These are phyloP conservation scores for Leccinum angustisporum DNA, from an alignment of 1,284 basidiomycete genomes.

Conservation along the genomic window DNA sequence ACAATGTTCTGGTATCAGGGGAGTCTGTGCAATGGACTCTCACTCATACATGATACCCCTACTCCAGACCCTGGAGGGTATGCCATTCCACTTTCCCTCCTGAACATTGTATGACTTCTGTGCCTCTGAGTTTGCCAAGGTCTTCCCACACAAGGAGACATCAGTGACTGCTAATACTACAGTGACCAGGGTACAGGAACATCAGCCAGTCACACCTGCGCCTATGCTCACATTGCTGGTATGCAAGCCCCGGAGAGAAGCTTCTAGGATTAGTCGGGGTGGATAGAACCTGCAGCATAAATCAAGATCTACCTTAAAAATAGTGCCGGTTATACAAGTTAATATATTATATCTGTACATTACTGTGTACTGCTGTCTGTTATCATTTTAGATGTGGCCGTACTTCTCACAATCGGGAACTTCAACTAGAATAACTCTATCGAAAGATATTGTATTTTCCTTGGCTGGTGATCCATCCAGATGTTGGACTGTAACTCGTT, in stretches of 20 bases:
- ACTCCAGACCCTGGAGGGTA: too few species aligned
- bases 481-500: neutral
- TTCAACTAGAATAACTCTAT: neutral
- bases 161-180: too few species aligned
- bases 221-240: neutral
- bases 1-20: too few species aligned
- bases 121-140: neutral
- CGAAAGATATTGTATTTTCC: neutral
- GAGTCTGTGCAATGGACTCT: too few species aligned
- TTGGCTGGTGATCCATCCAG: neutral
- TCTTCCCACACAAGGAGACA: neutral
- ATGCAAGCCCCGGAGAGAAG: conserved; percentile 8
- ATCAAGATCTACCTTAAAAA: neutral
- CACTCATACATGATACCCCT: too few species aligned
- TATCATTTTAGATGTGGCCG: too few species aligned
- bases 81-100: conserved; percentile 2
- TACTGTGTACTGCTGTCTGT: too few species aligned
- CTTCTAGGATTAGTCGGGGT: conserved; percentile 9
- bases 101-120: neutral
- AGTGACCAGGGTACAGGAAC: too few species aligned
- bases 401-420: neutral
- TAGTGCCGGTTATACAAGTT: too few species aligned
- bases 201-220: too few species aligned
- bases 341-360: too few species aligned
- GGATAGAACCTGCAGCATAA: conserved; percentile 15